Conservation (phyloP, 176 grass and related monocot genomes). For the Carex myosuroides region DNA sequence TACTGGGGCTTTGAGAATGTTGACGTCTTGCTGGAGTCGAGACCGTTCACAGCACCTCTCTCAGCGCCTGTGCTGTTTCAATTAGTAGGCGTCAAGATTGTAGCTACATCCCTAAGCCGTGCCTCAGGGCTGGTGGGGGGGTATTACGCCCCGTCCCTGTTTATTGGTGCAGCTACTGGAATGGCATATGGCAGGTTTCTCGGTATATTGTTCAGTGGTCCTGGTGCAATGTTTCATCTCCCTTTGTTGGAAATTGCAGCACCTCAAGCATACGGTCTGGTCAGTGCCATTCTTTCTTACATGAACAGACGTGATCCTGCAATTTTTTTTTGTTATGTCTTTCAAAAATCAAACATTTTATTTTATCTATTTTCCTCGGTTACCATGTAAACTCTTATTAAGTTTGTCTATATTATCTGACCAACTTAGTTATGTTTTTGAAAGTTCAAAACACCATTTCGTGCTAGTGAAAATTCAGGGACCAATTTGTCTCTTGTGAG, state of each 20-base stretch:
- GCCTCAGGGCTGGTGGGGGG: slow-evolving; percentile 91
- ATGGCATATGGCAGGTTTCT: slow-evolving; percentile 93
- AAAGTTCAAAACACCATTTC: no score
- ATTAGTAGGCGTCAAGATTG: slow-evolving; percentile 81
- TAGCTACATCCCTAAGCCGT: slow-evolving; percentile 65
- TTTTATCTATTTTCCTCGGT: neutral
- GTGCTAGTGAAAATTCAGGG: neutral
- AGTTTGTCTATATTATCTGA: neutral
- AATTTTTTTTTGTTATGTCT: neutral
- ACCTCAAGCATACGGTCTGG: slow-evolving; percentile 98
- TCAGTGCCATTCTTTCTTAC: slow-evolving; percentile 26
- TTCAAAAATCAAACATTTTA: neutral
- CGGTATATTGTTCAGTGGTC: slow-evolving; percentile 48
- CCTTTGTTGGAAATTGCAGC: slow-evolving; percentile 70
- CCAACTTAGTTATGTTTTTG: neutral
- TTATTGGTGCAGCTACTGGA: slow-evolving; percentile 92
- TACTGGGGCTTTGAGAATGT: slow-evolving; percentile 98
- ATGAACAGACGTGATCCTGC: neutral
- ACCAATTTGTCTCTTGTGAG: neutral
- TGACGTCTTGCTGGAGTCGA: slow-evolving; percentile 81
- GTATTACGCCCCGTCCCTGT: slow-evolving; percentile 91
- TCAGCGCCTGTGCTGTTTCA: slow-evolving; percentile 60
- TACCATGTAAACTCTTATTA: neutral
- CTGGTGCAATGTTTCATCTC: slow-evolving; percentile 55
- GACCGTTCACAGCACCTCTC: slow-evolving; percentile 63